Evolutionary conservation across 176 grass and related monocot species (phyloP), one percentile per base, ranked within the genome.

Genomic region (Olyra latifolia): DNA sequence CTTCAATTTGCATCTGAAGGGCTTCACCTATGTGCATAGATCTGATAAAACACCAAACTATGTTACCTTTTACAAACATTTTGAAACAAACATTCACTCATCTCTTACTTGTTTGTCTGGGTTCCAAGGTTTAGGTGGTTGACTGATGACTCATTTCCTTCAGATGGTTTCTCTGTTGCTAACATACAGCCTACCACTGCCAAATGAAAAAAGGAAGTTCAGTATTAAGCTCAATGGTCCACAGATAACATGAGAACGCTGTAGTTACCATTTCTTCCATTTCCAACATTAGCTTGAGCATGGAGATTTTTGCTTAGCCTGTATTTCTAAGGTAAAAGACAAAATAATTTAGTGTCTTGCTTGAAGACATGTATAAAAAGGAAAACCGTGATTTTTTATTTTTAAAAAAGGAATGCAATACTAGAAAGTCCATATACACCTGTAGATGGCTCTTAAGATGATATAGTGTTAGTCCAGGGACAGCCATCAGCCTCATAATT

Each of bases 361-460:
- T 58, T 39, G 39, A 77, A 63, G 28, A 39, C 32, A 69, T 63
- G 24, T 39, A 74, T 63, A 45, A 45, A 15, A 45, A 15, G 53
- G 41, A 70, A 79, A 76, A 55, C 57, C 78, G 41, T 17, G 15
- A 65, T 29, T 55, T 47, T 62, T 10, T n/a, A n/a, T n/a, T n/a
- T n/a, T n/a, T n/a, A 41, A 23, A 15, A 12, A 23, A 22, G 22
- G 8, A 10, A 19, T 85, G 58, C 1, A 8, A 58, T 45, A 79
- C 47, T 47, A 79, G 17, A 72, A 87, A 72, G 54, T 66, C 53
- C 66, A 62, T 88, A 78, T 67, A 63, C 88, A 99, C 96, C 92
- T 99, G 96, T 66, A 99, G 90, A 91, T 99, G 96, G 38, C 96
- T 99, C 78, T 99, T 99, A 35, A 99, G 96, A 80, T 99, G 96